Base-by-base conservation (phyloP, 257 asterid genomes). In the Gentiana dahurica region DNA sequence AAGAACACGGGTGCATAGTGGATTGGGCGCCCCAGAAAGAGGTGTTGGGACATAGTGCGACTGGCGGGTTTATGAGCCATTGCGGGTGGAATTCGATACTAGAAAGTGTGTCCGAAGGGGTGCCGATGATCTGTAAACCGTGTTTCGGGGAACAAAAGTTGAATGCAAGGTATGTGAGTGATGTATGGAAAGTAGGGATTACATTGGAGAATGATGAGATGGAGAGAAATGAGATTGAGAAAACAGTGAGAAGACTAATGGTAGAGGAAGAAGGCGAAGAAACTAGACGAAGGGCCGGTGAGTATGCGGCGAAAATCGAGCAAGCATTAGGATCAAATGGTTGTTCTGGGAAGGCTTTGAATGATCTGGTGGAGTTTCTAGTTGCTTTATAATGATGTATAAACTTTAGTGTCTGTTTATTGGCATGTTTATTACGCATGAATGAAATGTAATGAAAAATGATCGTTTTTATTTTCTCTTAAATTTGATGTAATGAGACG, bases 151-250 rank as follows among this genome's bases (percentile, higher is more conserved):
- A 63, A 35, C 73, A 62, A 38, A 4, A 1, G 3, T 15, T 49
- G 33, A 62, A 46, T 36, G 45, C 65, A 1, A 62, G 73, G 50
- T 62, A 56, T 52, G 2, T 68, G 38, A 63, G 32, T 8, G 37
- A 53, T 53, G 65, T 11, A 7, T 62, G 68, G 79, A 56, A 49
- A 36, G 55, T 74, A 1, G 79, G 79, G 4, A 8, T 68, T 1
- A 58, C 65, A 50, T 0, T 73, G 53, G 70, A 49, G 58, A 39
- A 39, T 39, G 10, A n/a, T 34, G 43, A 44, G 8, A 10, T 58
- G 55, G 48, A 51, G 9, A 53, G 71, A 41, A 5, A 36, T 3
- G 49, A 34, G 8, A 55, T 65, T 2, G 66, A n/a, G 36, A 57
- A 11, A 12, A 7, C 33, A 1, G 15, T 65, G 12, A 73, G 55